Evolutionary conservation across 192 early-diverging fungal species (phyloP).

Genomic region (Rhizophagus sp.): DNA sequence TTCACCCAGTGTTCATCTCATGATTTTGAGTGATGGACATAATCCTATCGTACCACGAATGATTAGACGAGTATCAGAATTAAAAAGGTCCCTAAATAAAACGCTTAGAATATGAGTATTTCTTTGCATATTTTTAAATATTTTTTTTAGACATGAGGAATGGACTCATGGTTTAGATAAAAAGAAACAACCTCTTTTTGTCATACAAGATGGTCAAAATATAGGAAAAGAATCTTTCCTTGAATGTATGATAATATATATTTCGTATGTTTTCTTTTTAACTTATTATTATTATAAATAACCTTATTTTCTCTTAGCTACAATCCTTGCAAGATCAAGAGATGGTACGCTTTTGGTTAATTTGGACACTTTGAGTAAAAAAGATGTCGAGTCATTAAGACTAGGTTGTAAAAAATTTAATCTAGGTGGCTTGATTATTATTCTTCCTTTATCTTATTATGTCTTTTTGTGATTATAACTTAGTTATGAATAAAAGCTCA

Average conservation of each 20-base stretch:
- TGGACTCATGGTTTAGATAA: conserved; percentile 14
- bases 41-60: conserved; percentile 10
- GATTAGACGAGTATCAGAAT: conserved; percentile 13
- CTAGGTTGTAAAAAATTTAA: background rate
- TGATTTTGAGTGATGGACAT: conserved; percentile 3
- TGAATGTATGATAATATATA: conserved; percentile 3
- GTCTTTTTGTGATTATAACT: background rate
- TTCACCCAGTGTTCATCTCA: conserved; percentile 5
- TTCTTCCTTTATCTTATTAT: background rate
- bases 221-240: background rate
- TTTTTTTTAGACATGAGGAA: conserved; percentile 6
- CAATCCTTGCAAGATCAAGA: conserved; percentile 3
- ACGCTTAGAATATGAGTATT: background rate
- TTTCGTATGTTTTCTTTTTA: background rate
- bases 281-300: background rate
- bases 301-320: background rate
- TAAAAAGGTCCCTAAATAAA: conserved; percentile 4
- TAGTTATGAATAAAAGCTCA: conserved; percentile 7
- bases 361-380: conserved; percentile 16
- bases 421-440: background rate
- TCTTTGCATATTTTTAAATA: background rate
- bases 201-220: conserved; percentile 1
- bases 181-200: conserved; percentile 17
- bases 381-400: background rate
- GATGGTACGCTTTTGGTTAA: conserved; percentile 1